A percentile compares a stretch with the other conserved stretches of the same genome.
Conservation (phyloP, 148 eudicot species). For the Euryodendron excelsum region DNA sequence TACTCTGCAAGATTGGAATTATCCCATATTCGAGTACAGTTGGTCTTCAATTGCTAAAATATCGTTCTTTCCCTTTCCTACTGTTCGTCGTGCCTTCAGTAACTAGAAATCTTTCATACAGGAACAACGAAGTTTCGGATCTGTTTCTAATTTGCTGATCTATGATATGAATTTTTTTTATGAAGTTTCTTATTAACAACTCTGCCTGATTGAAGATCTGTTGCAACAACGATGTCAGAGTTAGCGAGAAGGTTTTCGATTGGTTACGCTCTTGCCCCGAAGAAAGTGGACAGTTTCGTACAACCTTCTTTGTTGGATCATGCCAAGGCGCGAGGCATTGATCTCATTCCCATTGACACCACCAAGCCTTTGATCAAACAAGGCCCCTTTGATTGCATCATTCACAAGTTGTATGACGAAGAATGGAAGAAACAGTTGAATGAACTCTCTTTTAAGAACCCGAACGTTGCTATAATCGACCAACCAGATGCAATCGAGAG, state of each 20-base stretch:
- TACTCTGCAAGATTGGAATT: too few relatives aligned
- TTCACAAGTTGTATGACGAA: constrained; percentile 51
- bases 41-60: too few relatives aligned
- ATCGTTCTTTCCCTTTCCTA: too few relatives aligned
- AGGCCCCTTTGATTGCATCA: constrained; percentile 52
- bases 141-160: too few relatives aligned
- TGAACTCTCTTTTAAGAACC: constrained; percentile 26
- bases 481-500: constrained; percentile 37
- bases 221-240: constrained; percentile 14
- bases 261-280: constrained; percentile 53
- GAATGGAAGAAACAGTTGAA: constrained; percentile 56
- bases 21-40: too few relatives aligned
- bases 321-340: constrained; percentile 41
- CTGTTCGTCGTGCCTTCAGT: too few relatives aligned
- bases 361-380: constrained; percentile 47
- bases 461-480: constrained; percentile 44
- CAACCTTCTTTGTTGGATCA: constrained; percentile 39
- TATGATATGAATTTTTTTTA: too few relatives aligned
- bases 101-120: too few relatives aligned
- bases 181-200: too few relatives aligned
- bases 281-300: constrained; percentile 42
- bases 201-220: too few relatives aligned
- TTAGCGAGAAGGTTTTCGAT: constrained; percentile 24
- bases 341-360: constrained; percentile 43
- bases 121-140: too few relatives aligned